Percentiles rank a stretch among this genome's conserved stretches.
These are phyloP conservation scores for Harrya chromipes DNA, from an alignment of 768 basidiomycete genomes.

Conservation along the genomic window DNA sequence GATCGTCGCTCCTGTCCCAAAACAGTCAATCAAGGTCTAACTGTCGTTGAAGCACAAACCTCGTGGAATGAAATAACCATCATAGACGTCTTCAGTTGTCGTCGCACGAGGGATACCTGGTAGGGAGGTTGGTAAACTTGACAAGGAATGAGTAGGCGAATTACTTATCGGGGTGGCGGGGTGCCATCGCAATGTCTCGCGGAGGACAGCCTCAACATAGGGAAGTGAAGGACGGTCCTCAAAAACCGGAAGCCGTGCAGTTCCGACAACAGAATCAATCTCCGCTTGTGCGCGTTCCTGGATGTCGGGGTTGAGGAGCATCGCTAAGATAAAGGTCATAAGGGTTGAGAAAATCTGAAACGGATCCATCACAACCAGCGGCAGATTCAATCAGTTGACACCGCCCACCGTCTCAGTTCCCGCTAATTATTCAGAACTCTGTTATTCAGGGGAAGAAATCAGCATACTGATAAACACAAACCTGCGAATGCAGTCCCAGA, in stretches of 20 bases:
- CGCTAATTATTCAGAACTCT: conserved; percentile 13
- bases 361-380: background rate
- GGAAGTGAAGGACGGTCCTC: conserved; percentile 26
- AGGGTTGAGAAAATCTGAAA: conserved; percentile 33
- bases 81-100: conserved; percentile 41
- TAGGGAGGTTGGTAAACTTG: background rate
- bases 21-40: background rate
- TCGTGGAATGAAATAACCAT: conserved; percentile 53
- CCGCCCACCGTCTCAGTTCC: conserved; percentile 28
- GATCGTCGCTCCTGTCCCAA: conserved; percentile 24
- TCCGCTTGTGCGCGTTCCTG: conserved; percentile 39
- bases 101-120: conserved; percentile 33
- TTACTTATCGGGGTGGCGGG: conserved; percentile 34
- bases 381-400: background rate
- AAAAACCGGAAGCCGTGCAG: conserved; percentile 31
- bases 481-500: conserved; percentile 31
- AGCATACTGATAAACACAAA: conserved; percentile 2
- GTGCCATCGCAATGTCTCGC: conserved; percentile 36
- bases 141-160: background rate
- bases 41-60: conserved; percentile 29
- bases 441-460: background rate
- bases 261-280: conserved; percentile 32
- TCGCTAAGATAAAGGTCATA: conserved; percentile 32
- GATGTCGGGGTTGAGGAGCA: conserved; percentile 35
- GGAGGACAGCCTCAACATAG: conserved; percentile 28